phyloP scores from a whole-genome alignment of 2,329 filamentous ascomycete genomes.

The Xylariales sp. region DNA sequence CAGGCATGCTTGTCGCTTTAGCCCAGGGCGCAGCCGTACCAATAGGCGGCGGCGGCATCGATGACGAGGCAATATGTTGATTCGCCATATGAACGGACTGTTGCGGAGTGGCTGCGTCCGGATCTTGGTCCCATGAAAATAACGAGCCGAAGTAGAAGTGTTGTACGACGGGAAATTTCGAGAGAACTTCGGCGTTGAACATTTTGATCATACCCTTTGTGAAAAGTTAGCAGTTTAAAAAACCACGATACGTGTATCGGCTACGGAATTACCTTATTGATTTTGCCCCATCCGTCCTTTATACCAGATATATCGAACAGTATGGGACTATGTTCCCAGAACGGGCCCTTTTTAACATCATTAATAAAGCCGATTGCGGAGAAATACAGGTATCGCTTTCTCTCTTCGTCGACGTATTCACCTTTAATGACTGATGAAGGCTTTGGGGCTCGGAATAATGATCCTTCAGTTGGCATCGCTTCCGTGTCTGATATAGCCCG shows the following conservation, averaged over 20 bases:
- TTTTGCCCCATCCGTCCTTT: constrained; percentile 95
- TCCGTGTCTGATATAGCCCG: constrained; percentile 75
- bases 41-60: constrained; percentile 44
- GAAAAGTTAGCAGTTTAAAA: neutral
- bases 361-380: constrained; percentile 96
- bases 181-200: constrained; percentile 96
- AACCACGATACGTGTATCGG: neutral
- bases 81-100: constrained; percentile 68
- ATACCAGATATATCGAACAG: constrained; percentile 95
- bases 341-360: constrained; percentile 94
- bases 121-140: constrained; percentile 80
- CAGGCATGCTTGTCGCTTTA: constrained; percentile 56
- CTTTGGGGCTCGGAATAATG: constrained; percentile 75
- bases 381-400: constrained; percentile 86
- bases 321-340: constrained; percentile 97
- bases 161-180: constrained; percentile 98
- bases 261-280: constrained; percentile 75
- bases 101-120: constrained; percentile 62
- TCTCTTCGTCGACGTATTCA: constrained; percentile 72
- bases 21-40: constrained; percentile 61
- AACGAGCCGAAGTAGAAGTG: constrained; percentile 88
- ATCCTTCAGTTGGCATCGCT: constrained; percentile 81
- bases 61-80: constrained; percentile 57
- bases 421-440: constrained; percentile 75
- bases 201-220: constrained; percentile 95